Evolutionary conservation across 805 yeast species (phyloP).

Genomic region (Candida cerambycidarum): DNA sequence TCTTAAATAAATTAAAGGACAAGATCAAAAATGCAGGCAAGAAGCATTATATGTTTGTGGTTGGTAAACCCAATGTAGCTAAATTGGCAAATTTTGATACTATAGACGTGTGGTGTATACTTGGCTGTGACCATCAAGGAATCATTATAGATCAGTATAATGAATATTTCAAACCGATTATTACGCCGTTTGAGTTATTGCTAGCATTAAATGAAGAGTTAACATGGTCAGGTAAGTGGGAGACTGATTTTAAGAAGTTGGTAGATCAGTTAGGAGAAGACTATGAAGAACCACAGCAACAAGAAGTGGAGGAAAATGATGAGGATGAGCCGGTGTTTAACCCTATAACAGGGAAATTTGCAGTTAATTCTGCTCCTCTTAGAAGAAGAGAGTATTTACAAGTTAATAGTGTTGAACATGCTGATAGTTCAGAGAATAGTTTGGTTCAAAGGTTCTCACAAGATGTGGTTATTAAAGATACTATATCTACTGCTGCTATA

Average conservation of each 20-base stretch:
- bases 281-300: constrained; percentile 25
- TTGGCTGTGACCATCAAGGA: constrained; percentile 95
- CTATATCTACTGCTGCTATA: constrained; percentile 87
- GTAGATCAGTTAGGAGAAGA: constrained; percentile 41
- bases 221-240: constrained; percentile 94
- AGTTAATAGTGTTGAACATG: constrained; percentile 29
- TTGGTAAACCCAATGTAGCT: constrained; percentile 97
- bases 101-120: constrained; percentile 91
- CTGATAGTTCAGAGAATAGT: constrained; percentile 24
- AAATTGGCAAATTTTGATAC: constrained; percentile 93
- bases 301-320: constrained; percentile 17
- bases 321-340: constrained; percentile 74
- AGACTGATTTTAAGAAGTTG: constrained; percentile 67
- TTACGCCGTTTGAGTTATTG: constrained; percentile 89
- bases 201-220: constrained; percentile 75
- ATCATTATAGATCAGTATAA: constrained; percentile 75
- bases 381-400: constrained; percentile 64
- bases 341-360: constrained; percentile 80
- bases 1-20: constrained; percentile 59
- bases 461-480: constrained; percentile 64
- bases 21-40: constrained; percentile 76
- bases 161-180: constrained; percentile 85
- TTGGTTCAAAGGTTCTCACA: constrained; percentile 58
- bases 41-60: constrained; percentile 91
- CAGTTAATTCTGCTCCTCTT: constrained; percentile 72